Evolutionary conservation across 805 yeast species (phyloP).

Genomic region (Ogataea zsoltii): DNA sequence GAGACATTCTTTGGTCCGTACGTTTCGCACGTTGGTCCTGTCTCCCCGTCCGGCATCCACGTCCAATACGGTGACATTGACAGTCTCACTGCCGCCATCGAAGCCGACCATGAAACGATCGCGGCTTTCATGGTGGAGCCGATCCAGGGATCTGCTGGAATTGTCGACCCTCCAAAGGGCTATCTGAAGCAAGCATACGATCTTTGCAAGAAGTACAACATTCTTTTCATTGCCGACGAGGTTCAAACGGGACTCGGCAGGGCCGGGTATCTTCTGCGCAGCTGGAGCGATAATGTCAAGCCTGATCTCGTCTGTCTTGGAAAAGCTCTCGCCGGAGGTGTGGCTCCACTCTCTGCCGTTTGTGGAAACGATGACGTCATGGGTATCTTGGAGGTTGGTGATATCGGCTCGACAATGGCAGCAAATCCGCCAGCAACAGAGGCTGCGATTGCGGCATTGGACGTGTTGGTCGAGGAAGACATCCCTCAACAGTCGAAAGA

Average conservation of each 20-base stretch:
- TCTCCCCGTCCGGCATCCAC: slow-evolving; percentile 26
- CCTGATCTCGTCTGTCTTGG: slow-evolving; percentile 33
- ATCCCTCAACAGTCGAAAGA: slow-evolving; percentile 19
- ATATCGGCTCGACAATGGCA: slow-evolving; percentile 34
- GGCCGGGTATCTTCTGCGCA: slow-evolving; percentile 24
- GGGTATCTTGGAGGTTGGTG: slow-evolving; percentile 25
- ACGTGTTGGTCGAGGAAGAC: slow-evolving; percentile 29
- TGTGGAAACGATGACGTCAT: slow-evolving; percentile 24
- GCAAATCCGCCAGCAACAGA: slow-evolving; percentile 32
- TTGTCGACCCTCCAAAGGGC: slow-evolving; percentile 28
- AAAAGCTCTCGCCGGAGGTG: slow-evolving; percentile 31
- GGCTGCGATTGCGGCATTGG: slow-evolving; percentile 32
- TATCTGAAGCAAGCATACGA: slow-evolving; percentile 24
- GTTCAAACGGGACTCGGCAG: slow-evolving; percentile 34
- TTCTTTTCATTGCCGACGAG: slow-evolving; percentile 32
- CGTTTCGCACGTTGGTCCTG: slow-evolving; percentile 25
- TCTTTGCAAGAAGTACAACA: slow-evolving; percentile 28
- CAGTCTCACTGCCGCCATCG: slow-evolving; percentile 22
- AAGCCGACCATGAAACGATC: slow-evolving; percentile 22
- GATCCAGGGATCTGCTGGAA: slow-evolving; percentile 34
- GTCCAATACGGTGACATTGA: slow-evolving; percentile 26
- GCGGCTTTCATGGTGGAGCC: slow-evolving; percentile 34
- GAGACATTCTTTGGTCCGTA: slow-evolving; percentile 26
- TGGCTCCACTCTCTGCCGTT: slow-evolving; percentile 30
- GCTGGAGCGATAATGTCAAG: slow-evolving; percentile 22